These are phyloP conservation scores for Chlorella sp. DNA, from an alignment of 139 green algal genomes.

Conservation along the genomic window DNA sequence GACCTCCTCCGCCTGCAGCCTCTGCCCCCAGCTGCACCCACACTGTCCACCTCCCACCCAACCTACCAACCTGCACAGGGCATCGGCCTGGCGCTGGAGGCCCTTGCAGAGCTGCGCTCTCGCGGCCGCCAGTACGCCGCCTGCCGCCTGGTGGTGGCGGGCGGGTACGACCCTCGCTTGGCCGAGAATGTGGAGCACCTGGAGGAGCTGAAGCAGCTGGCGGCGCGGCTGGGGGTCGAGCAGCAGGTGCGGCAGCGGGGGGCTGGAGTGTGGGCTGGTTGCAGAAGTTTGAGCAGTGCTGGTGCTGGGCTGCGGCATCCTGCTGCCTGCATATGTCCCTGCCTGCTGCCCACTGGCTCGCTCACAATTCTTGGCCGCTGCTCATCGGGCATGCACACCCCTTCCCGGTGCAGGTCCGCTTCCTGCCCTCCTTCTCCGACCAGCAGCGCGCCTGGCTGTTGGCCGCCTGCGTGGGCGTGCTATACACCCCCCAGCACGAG, in stretches of 20 bases:
- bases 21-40: background rate
- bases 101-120: constrained; percentile 53
- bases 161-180: constrained; percentile 92
- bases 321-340: no score
- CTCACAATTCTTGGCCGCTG: no score
- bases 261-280: no score
- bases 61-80: constrained; percentile 34
- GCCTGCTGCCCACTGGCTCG: no score
- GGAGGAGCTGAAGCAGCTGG: constrained; percentile 74
- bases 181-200: constrained; percentile 92
- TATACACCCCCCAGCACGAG: constrained; percentile 95
- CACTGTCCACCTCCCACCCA: background rate
- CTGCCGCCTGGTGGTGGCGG: constrained; percentile 72
- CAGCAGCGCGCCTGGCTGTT: constrained; percentile 78
- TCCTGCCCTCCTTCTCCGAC: constrained; percentile 91
- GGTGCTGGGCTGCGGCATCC: no score
- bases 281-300: no score
- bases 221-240: constrained; percentile 59
- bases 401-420: constrained; percentile 44
- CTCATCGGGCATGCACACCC: no score
- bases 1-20: background rate
- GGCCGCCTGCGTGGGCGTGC: constrained; percentile 62
- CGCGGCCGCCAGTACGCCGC: background rate
- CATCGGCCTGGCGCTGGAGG: constrained; percentile 87
- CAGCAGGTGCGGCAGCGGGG: constrained; percentile 67